A percentile compares a stretch with the other conserved stretches of the same genome.
These are phyloP conservation scores for Brassica balearica DNA, from an alignment of 441 rosid species.

Conservation along the genomic window DNA sequence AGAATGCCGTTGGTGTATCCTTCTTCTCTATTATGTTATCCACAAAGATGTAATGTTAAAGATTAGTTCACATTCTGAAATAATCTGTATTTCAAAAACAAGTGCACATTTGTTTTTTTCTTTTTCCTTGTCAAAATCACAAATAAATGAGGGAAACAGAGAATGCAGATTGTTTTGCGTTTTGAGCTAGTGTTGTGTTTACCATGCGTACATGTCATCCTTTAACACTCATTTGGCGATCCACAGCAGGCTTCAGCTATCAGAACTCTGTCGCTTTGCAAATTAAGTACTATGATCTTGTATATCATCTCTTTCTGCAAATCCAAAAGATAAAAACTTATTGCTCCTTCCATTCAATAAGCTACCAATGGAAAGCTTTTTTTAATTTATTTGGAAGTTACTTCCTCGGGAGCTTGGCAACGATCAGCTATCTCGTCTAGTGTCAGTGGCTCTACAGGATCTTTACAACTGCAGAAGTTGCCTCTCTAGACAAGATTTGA, in stretches of 20 bases:
- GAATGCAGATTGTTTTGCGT: conserved; percentile 18
- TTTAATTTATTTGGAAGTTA: too few species aligned
- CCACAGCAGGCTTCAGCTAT: conserved; percentile 73
- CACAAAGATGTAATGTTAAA: conserved; percentile 22
- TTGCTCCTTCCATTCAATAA: too few species aligned
- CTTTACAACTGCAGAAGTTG: conserved; percentile 68
- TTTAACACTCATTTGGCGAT: conserved; percentile 87
- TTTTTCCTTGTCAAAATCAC: conserved; percentile 4
- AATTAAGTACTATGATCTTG: too few species aligned
- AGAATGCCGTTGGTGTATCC: conserved; percentile 28
- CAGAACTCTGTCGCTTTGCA: conserved; percentile 88
- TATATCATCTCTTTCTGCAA: conserved; percentile 57
- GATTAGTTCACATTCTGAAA: neutral
- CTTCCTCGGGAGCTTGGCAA: too few species aligned
- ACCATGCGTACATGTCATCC: conserved; percentile 61
- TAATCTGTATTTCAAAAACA: neutral
- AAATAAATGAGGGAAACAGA: conserved; percentile 23
- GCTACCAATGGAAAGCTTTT: too few species aligned
- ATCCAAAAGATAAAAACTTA: conserved; percentile 28
- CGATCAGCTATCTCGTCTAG: conserved; percentile 52
- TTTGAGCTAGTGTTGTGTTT: conserved; percentile 19
- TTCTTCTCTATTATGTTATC: conserved; percentile 13
- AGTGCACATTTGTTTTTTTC: neutral
- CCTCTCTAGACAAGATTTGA: conserved; percentile 12
- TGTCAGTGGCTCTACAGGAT: conserved; percentile 88